phyloP scores from a whole-genome alignment of 2,329 filamentous ascomycete species.

The Aspergillus sp. region DNA sequence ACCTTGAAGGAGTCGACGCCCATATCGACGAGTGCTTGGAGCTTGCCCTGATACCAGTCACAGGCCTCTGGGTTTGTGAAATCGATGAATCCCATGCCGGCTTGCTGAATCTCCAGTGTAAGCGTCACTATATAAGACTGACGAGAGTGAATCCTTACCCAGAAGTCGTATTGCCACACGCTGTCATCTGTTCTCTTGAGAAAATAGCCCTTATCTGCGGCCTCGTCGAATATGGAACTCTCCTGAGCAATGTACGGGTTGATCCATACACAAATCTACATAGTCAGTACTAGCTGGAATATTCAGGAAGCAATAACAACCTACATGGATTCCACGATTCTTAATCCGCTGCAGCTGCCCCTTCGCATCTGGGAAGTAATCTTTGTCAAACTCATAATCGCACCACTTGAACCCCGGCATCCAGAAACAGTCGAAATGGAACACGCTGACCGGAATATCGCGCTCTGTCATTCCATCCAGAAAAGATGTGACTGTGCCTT shows the following conservation, averaged over 20 bases:
- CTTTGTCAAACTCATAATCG: slow-evolving; percentile 12
- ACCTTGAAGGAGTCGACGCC: slow-evolving; percentile 11
- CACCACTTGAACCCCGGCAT: slow-evolving; percentile 13
- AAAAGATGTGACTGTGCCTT: slow-evolving; percentile 8
- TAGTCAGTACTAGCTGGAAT: background rate
- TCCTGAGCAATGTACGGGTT: slow-evolving; percentile 11
- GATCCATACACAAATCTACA: slow-evolving; percentile 12
- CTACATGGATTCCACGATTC: background rate
- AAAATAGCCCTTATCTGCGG: slow-evolving; percentile 10
- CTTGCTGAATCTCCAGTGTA: background rate
- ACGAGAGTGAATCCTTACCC: background rate
- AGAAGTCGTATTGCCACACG: slow-evolving; percentile 14
- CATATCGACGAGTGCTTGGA: slow-evolving; percentile 8
- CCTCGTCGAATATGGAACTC: slow-evolving; percentile 9
- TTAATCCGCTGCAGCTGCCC: slow-evolving; percentile 8
- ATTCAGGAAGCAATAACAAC: too few species aligned
- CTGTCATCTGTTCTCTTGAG: slow-evolving; percentile 7
- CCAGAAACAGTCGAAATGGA: slow-evolving; percentile 15
- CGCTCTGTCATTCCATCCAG: slow-evolving; percentile 9
- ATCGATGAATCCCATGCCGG: slow-evolving; percentile 12
- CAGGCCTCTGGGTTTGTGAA: slow-evolving; percentile 13
- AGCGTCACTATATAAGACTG: too few species aligned
- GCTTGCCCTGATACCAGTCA: slow-evolving; percentile 12
- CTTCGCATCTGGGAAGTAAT: slow-evolving; percentile 11
- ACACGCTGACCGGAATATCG: slow-evolving; percentile 10